These are phyloP conservation scores for Lepidium africanum DNA, from an alignment of 345 rosid genomes.

Conservation along the genomic window DNA sequence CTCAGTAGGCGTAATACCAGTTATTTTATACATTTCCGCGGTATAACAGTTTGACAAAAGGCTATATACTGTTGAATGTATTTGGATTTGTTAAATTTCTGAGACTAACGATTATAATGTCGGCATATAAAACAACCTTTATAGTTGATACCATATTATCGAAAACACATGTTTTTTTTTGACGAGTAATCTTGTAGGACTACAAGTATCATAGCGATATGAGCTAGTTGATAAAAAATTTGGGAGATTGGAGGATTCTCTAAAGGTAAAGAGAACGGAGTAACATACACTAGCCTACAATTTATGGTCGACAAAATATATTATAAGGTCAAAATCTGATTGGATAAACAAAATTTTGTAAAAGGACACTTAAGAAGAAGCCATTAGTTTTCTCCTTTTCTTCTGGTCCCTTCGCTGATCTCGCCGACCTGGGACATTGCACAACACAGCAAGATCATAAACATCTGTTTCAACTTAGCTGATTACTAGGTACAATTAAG, in stretches of 20 bases:
- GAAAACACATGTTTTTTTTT: not conserved
- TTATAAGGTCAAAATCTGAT: slow-evolving; percentile 7
- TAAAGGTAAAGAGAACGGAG: not conserved
- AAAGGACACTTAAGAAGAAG: slow-evolving; percentile 18
- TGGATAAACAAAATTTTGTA: not conserved
- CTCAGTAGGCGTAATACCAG: slow-evolving; percentile 7
- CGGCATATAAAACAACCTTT: not conserved
- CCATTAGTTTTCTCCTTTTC: slow-evolving; percentile 30
- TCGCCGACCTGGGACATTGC: slow-evolving; percentile 46
- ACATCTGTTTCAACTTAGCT: not conserved
- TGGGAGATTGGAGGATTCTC: not conserved
- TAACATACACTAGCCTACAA: not conserved
- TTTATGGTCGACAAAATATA: not conserved
- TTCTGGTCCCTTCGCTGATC: slow-evolving; percentile 72
- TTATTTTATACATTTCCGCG: not conserved
- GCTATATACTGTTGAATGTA: slow-evolving; percentile 1
- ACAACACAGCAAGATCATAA: slow-evolving; percentile 12
- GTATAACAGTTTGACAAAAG: not conserved
- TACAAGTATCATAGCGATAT: not conserved
- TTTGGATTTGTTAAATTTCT: not conserved
- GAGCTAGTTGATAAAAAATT: not conserved
- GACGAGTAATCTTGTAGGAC: not conserved
- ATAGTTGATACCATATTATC: too few relatives aligned
- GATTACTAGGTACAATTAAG: not conserved
- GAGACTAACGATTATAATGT: not conserved